These are phyloP conservation scores for Fusarium anguioides DNA, from an alignment of 2,329 filamentous ascomycete genomes.

Conservation along the genomic window DNA sequence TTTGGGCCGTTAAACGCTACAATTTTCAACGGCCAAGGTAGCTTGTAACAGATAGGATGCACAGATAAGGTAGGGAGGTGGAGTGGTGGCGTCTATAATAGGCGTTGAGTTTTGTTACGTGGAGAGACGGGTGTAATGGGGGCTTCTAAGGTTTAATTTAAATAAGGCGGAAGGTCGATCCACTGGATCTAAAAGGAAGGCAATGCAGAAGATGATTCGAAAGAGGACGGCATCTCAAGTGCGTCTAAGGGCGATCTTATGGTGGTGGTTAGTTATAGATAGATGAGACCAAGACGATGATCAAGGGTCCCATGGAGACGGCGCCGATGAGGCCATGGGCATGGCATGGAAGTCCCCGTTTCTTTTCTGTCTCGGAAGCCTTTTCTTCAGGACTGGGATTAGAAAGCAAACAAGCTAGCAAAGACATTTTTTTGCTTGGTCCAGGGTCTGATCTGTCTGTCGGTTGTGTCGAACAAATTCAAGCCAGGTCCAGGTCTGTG, in stretches of 20 bases:
- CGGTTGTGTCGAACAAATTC: constrained; percentile 26
- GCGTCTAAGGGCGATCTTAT: constrained; percentile 22
- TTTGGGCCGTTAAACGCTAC: background rate
- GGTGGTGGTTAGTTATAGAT: constrained; percentile 37
- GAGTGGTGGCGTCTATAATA: constrained; percentile 26
- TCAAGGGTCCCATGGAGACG: constrained; percentile 28
- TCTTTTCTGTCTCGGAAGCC: constrained; percentile 36
- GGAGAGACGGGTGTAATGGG: constrained; percentile 15
- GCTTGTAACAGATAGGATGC: constrained; percentile 1
- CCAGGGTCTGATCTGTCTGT: constrained; percentile 36
- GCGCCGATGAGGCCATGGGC: constrained; percentile 29
- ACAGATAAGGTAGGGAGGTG: constrained; percentile 8
- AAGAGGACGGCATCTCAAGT: constrained; percentile 14
- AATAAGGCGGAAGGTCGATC: constrained; percentile 13
- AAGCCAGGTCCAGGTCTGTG: constrained; percentile 41
- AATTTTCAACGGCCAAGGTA: background rate
- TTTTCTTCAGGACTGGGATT: constrained; percentile 37
- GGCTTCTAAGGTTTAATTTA: constrained; percentile 13
- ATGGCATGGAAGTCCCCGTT: constrained; percentile 32
- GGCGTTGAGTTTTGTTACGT: constrained; percentile 4
- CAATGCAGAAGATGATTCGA: background rate
- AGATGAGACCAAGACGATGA: constrained; percentile 9
- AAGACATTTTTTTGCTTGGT: constrained; percentile 35
- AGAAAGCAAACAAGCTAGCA: constrained; percentile 32
- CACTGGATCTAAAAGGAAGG: constrained; percentile 19